Evolutionary conservation across 768 basidiomycete genomes (phyloP).

Genomic region (Mycena chlorophos): DNA sequence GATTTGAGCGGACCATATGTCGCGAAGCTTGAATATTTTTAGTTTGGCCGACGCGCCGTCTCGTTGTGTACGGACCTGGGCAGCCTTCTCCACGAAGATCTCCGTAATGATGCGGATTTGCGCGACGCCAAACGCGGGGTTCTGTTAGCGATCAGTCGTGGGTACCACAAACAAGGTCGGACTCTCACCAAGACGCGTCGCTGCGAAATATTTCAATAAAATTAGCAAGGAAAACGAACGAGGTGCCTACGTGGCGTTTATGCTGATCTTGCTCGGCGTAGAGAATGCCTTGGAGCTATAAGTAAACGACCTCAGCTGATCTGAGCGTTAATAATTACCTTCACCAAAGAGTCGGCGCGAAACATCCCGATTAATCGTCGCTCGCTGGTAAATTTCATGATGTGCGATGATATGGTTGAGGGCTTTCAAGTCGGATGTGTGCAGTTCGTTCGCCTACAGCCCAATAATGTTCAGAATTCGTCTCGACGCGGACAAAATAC

Average conservation of each 20-base stretch:
- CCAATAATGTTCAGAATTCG: background rate
- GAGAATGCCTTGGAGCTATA: constrained; percentile 32
- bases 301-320: background rate
- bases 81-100: background rate
- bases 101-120: background rate
- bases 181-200: constrained; percentile 5
- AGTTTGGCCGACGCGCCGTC: no score
- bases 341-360: background rate
- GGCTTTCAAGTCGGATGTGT: constrained; percentile 48
- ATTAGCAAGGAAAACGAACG: background rate
- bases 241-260: constrained; percentile 37
- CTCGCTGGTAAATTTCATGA: constrained; percentile 41
- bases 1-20: background rate
- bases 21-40: background rate
- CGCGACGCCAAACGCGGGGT: background rate
- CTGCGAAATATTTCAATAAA: constrained; percentile 1
- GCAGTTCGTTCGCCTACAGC: constrained; percentile 34
- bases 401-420: constrained; percentile 49
- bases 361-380: background rate
- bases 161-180: background rate
- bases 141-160: background rate
- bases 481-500: background rate
- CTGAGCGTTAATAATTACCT: background rate
- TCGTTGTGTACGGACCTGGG: background rate
- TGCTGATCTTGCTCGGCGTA: constrained; percentile 38